A percentile compares a stretch with the other conserved stretches of the same genome.
These are phyloP conservation scores for Globisporangium alternatum DNA, from an alignment of 352 stramenopile genomes.

Conservation along the genomic window DNA sequence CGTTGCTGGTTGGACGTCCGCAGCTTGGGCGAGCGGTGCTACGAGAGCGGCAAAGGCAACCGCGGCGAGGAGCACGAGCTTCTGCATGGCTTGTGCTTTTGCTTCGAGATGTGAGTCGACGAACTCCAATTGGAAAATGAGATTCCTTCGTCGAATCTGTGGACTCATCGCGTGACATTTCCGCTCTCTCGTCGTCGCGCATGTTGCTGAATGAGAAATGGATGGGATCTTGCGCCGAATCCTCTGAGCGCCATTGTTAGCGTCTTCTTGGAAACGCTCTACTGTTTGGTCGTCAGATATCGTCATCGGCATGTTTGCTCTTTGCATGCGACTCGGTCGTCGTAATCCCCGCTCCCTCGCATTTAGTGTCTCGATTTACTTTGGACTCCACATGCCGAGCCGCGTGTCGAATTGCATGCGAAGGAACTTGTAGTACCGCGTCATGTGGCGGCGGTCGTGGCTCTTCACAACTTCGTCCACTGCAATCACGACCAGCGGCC, in stretches of 20 bases:
- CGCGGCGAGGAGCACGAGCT: neutral
- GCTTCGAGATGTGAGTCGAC: neutral
- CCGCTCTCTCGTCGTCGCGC: neutral
- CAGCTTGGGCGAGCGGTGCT: neutral
- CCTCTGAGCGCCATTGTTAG: neutral
- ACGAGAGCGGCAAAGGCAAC: neutral
- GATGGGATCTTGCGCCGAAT: neutral
- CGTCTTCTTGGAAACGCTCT: neutral
- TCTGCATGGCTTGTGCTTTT: constrained; percentile 2
- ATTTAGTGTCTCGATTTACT: constrained; percentile 29
- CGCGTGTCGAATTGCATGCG: constrained; percentile 88
- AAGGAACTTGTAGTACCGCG: constrained; percentile 83
- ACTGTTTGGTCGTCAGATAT: neutral
- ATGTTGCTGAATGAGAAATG: neutral
- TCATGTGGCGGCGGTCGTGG: constrained; percentile 71
- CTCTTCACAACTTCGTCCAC: constrained; percentile 72
- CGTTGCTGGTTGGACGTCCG: neutral
- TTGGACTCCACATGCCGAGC: constrained; percentile 87
- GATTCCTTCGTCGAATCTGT: neutral
- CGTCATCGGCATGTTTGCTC: neutral
- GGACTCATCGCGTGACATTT: neutral
- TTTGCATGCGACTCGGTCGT: neutral
- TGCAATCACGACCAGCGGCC: constrained; percentile 57
- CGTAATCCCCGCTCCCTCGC: neutral
- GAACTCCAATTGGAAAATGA: constrained; percentile 1